Percentiles rank a stretch among this genome's conserved stretches.
These are phyloP conservation scores for Casuarina cunninghamiana DNA, from an alignment of 306 rosid species.

Conservation along the genomic window DNA sequence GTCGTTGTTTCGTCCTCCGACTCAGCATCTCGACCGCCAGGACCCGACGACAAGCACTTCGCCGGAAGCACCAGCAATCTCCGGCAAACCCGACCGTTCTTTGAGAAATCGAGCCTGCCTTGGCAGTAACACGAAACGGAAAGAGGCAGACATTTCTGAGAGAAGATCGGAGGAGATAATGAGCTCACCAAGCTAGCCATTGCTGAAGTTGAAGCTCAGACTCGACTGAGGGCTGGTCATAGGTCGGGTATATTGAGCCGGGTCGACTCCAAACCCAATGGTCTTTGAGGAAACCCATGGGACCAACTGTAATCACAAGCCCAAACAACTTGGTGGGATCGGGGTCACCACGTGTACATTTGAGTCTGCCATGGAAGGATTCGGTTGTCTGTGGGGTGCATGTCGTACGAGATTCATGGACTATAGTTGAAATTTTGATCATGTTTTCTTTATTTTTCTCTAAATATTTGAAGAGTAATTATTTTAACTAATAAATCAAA, in stretches of 20 bases:
- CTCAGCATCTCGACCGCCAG: constrained; percentile 42
- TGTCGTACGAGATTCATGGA: too few species aligned
- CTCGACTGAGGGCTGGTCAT: not conserved
- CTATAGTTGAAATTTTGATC: too few species aligned
- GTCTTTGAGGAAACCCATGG: not conserved
- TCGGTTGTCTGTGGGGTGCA: too few species aligned
- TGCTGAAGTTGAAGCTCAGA: not conserved
- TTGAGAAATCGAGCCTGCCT: constrained; percentile 9
- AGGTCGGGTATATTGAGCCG: not conserved
- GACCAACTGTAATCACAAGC: not conserved
- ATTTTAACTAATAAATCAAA: too few species aligned
- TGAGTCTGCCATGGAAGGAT: too few species aligned
- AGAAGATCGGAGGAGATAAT: constrained; percentile 39
- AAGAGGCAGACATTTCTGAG: constrained; percentile 22
- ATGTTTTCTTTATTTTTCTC: too few species aligned
- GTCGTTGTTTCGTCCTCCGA: constrained; percentile 35
- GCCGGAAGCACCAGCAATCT: constrained; percentile 27
- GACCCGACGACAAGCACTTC: constrained; percentile 45
- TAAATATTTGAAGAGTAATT: too few species aligned
- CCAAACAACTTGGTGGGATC: not conserved
- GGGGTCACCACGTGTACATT: not conserved
- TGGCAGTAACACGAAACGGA: constrained; percentile 10
- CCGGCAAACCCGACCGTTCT: constrained; percentile 5
- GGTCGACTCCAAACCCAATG: not conserved
- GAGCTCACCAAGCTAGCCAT: constrained; percentile 55